Conservation (phyloP, 2,329 filamentous ascomycete genomes). For the Arthroderma sp. region DNA sequence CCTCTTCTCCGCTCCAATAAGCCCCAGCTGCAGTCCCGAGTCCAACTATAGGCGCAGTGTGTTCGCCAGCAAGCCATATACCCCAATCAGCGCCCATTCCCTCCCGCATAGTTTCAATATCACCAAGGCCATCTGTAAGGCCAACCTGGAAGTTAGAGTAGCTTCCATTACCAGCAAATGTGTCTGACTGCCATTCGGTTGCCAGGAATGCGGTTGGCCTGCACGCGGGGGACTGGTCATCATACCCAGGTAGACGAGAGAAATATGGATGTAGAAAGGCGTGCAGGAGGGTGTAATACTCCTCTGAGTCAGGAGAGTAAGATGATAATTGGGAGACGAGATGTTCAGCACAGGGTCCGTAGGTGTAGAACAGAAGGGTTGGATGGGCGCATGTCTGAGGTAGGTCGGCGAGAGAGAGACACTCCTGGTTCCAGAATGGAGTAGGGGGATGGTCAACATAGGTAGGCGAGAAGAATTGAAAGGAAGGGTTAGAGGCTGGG, state of each 20-base stretch:
- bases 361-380: constrained; percentile 65
- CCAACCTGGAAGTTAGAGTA: constrained; percentile 80
- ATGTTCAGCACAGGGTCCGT: constrained; percentile 33
- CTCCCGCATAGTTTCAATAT: constrained; percentile 51
- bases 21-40: constrained; percentile 82
- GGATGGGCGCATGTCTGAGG: constrained; percentile 51
- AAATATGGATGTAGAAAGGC: constrained; percentile 67
- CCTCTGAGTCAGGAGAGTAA: constrained; percentile 29
- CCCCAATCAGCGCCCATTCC: constrained; percentile 45
- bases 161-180: constrained; percentile 66
- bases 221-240: constrained; percentile 43
- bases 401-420: constrained; percentile 63
- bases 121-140: constrained; percentile 54
- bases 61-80: constrained; percentile 80
- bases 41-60: constrained; percentile 80
- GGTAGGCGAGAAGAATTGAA: constrained; percentile 61
- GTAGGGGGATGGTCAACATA: constrained; percentile 55
- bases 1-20: constrained; percentile 79
- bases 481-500: constrained; percentile 36
- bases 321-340: constrained; percentile 27
- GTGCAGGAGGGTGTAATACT: constrained; percentile 46
- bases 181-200: constrained; percentile 67
- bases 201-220: constrained; percentile 52
- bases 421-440: constrained; percentile 59
- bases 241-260: constrained; percentile 59